phyloP scores from a whole-genome alignment of 2,329 filamentous ascomycete genomes.

The Xylariaceae sp. region DNA sequence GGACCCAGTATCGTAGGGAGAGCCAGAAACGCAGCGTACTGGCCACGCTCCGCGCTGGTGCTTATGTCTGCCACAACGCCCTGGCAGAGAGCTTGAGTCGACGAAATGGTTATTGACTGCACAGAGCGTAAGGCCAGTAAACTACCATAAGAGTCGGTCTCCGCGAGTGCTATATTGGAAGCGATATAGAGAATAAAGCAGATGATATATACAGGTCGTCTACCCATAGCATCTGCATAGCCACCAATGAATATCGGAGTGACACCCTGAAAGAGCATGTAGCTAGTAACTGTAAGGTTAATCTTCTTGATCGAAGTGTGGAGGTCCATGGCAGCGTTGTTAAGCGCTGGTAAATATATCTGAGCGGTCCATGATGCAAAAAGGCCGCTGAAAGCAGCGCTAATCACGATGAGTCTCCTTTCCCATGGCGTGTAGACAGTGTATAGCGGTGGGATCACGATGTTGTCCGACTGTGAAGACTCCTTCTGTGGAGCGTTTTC shows the following conservation, averaged over 20 bases:
- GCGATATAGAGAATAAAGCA: constrained; percentile 51
- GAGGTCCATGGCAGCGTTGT: constrained; percentile 33
- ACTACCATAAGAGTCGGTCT: constrained; percentile 47
- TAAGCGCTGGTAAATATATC: constrained; percentile 36
- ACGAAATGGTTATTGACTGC: constrained; percentile 56
- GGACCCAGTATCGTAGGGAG: constrained; percentile 48
- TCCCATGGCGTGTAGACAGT: constrained; percentile 30
- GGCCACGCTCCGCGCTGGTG: constrained; percentile 59
- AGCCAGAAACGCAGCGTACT: constrained; percentile 55
- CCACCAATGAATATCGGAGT: constrained; percentile 55
- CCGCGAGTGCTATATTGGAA: constrained; percentile 49
- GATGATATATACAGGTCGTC: constrained; percentile 52
- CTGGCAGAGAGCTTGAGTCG: constrained; percentile 55
- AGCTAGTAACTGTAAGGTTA: constrained; percentile 47
- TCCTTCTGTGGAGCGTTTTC: constrained; percentile 16
- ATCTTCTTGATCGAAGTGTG: constrained; percentile 31
- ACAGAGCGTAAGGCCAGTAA: constrained; percentile 54
- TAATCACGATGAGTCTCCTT: constrained; percentile 34
- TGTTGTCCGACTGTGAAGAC: constrained; percentile 15
- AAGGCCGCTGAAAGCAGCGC: constrained; percentile 34
- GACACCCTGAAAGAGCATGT: constrained; percentile 57
- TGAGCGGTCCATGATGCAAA: constrained; percentile 37
- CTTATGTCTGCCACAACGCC: constrained; percentile 63
- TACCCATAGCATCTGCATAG: constrained; percentile 52
- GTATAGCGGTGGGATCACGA: constrained; percentile 23